Base-by-base conservation (phyloP, 305 asterid genomes). In the Euphrasia arctica region DNA sequence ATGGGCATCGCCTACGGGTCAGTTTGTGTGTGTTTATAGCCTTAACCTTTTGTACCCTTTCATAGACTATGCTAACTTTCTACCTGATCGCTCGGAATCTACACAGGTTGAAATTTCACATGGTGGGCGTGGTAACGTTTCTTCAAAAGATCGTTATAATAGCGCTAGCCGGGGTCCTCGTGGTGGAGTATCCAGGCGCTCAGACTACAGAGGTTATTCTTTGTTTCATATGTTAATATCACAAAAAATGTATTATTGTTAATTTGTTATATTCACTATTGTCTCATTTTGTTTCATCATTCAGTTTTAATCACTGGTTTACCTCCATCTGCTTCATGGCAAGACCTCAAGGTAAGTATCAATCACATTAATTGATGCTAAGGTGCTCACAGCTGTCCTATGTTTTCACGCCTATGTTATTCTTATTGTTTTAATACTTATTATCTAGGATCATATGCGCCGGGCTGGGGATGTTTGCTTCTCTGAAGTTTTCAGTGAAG, bases 261-360 rank as follows among this genome's bases (percentile, higher is more conserved):
- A 61, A 18, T 18, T 18, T 18, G 22, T 18, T 45, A 13, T 64
- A 27, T 57, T 10, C 64, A 27, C 13, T 13, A 28, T 31, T 31
- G 3, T 58, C 56, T 68, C 39, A 12, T 56, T 39, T 69, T 18
- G 14, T 48, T 68, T 66, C 34, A 32, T 64, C 54, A 10, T 68
- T 11, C 83, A 93, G 99, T 93, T 79, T 15, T 83, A 18, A 84
- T 93, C 68, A 85, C 85, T 34, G 95, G 96, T 48, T 75, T 93
- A 76, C 97, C 99, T 54, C 81, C 82, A 69, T 93, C 99, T 74
- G 99, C 99, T 66, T 93, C 99, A 31, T 93, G 99, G 99, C 99
- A 93, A 82, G 99, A 93, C 80, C 93, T 93, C 57, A 93, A 93
- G 90, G 99, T 86, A 54, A 71, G 74, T 47, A 47, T 60, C 22